Percentiles rank a stretch among this genome's conserved stretches.
Conservation (phyloP, 2,329 filamentous ascomycete species). For the Nemania sp. region DNA sequence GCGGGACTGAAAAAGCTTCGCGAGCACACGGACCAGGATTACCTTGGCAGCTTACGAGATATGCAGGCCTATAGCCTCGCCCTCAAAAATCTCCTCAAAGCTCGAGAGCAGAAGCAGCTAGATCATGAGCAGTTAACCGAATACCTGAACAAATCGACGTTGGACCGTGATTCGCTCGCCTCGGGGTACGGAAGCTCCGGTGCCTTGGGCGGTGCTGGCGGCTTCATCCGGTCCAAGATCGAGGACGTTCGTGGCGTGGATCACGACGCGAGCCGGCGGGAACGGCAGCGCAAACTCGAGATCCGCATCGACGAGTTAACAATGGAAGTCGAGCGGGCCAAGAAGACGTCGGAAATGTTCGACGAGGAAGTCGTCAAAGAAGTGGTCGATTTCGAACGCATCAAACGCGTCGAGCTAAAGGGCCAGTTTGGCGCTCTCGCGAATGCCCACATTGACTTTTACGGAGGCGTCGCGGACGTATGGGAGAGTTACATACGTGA, state of each 20-base stretch:
- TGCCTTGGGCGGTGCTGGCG: constrained; percentile 74
- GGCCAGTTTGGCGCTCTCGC: constrained; percentile 82
- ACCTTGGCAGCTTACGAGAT: constrained; percentile 87
- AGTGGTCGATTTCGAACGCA: constrained; percentile 91
- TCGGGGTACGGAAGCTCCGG: constrained; percentile 54
- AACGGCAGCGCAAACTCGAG: constrained; percentile 87
- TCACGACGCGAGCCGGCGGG: constrained; percentile 87
- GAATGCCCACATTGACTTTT: constrained; percentile 86
- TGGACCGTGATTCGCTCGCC: constrained; percentile 79
- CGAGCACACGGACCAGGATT: constrained; percentile 93
- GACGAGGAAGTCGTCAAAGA: constrained; percentile 96
- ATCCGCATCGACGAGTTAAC: constrained; percentile 91
- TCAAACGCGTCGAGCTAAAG: constrained; percentile 93
- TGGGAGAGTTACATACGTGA: constrained; percentile 92
- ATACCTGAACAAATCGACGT: constrained; percentile 88
- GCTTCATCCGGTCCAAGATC: constrained; percentile 90
- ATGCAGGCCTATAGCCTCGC: constrained; percentile 95
- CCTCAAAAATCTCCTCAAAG: constrained; percentile 85
- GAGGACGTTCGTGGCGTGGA: constrained; percentile 97
- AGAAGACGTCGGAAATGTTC: constrained; percentile 86
- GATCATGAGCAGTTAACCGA: constrained; percentile 96
- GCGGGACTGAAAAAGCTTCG: constrained; percentile 78
- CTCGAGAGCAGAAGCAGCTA: constrained; percentile 94
- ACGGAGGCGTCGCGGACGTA: constrained; percentile 74
- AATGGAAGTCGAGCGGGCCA: constrained; percentile 83